Conservation (phyloP, 257 asterid genomes). For the Solanum boliviense region DNA sequence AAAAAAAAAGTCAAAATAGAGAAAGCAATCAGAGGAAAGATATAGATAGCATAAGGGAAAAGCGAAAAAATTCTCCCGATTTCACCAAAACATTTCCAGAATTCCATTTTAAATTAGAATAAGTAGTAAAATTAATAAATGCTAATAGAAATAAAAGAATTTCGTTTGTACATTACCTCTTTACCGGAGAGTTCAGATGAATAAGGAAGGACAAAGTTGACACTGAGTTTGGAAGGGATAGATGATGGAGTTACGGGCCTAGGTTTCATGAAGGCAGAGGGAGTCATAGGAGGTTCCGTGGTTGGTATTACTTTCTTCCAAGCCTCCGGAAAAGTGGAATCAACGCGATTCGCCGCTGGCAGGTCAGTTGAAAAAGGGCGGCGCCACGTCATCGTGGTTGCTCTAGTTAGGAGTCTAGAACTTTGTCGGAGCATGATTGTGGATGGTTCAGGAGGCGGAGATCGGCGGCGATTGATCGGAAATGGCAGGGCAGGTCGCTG, state of each 20-base stretch:
- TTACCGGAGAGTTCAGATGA: slow-evolving; percentile 43
- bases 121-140: background rate
- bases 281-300: slow-evolving; percentile 64
- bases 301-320: slow-evolving; percentile 56
- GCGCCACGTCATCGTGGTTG: slow-evolving; percentile 45
- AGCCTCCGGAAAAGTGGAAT: slow-evolving; percentile 43
- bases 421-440: slow-evolving; percentile 47
- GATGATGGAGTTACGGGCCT: slow-evolving; percentile 62
- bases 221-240: slow-evolving; percentile 72
- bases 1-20: background rate
- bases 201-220: slow-evolving; percentile 79
- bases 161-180: slow-evolving; percentile 30
- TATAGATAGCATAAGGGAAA: background rate
- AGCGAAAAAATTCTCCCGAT: background rate
- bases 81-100: background rate
- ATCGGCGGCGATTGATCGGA: slow-evolving; percentile 11
- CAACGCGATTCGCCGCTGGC: slow-evolving; percentile 37
- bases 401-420: slow-evolving; percentile 30
- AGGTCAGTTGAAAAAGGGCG: slow-evolving; percentile 57
- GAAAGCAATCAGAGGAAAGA: background rate
- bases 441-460: background rate
- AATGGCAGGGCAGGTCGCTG: background rate
- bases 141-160: background rate
- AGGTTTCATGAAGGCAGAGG: slow-evolving; percentile 46
- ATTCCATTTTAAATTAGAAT: background rate